Evolutionary conservation across 345 rosid genomes (phyloP).

Genomic region (Draba incana): DNA sequence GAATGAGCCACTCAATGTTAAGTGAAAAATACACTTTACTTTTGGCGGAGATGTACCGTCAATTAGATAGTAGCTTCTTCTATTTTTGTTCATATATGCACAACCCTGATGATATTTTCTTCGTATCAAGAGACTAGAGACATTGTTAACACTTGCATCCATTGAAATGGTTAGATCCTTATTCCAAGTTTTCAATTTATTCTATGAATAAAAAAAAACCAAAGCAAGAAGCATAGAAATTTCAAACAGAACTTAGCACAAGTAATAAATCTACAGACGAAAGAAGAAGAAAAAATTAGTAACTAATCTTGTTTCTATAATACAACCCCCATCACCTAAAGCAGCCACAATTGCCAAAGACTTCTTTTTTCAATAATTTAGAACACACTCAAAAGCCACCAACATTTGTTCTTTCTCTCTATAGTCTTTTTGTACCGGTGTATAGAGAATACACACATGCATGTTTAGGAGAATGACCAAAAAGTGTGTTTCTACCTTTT

Average conservation of each 20-base stretch:
- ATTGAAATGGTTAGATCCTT: too few species aligned
- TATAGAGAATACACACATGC: slow-evolving; percentile 15
- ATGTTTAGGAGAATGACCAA: slow-evolving; percentile 10
- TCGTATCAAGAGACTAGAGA: too few species aligned
- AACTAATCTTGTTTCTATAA: slow-evolving; percentile 19
- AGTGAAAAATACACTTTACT: too few species aligned
- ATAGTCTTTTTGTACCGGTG: slow-evolving; percentile 1
- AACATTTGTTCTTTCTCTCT: slow-evolving; percentile 8
- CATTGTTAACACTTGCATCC: too few species aligned
- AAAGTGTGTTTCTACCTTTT: neutral
- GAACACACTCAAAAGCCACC: slow-evolving; percentile 19
- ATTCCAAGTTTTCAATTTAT: too few species aligned
- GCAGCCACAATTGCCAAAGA: slow-evolving; percentile 16
- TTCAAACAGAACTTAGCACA: slow-evolving; percentile 11
- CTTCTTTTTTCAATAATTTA: neutral
- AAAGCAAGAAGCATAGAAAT: neutral
- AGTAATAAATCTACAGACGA: slow-evolving; percentile 16
- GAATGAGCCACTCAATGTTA: too few species aligned
- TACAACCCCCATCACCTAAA: slow-evolving; percentile 18
- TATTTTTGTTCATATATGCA: too few species aligned
- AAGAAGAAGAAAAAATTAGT: neutral
- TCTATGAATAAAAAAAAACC: too few species aligned
- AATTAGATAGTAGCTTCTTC: too few species aligned
- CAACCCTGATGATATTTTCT: too few species aligned
- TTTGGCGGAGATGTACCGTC: too few species aligned